Conservation (phyloP, 2,329 filamentous ascomycete genomes). For the Neofusicoccum sp. region DNA sequence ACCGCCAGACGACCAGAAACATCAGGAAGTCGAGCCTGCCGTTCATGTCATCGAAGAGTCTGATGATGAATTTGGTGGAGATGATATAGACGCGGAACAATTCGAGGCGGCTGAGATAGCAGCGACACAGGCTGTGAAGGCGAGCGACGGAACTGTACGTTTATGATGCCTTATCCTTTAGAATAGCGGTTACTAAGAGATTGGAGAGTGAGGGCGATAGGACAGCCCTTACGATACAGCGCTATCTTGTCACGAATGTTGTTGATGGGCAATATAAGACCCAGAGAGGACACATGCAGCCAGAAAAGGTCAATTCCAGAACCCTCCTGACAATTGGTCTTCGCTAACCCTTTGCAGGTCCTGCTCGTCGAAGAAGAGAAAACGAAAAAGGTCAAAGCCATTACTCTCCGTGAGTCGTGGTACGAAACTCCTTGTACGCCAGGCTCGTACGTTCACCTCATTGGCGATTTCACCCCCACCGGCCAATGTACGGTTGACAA, state of each 20-base stretch:
- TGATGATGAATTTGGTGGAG: slow-evolving; percentile 74
- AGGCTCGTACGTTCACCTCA: slow-evolving; percentile 82
- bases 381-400: slow-evolving; percentile 64
- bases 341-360: slow-evolving; percentile 58
- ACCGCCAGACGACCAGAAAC: slow-evolving; percentile 7
- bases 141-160: slow-evolving; percentile 33
- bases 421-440: slow-evolving; percentile 74
- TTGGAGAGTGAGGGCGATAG: slow-evolving; percentile 65
- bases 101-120: slow-evolving; percentile 68
- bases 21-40: not conserved
- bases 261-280: slow-evolving; percentile 69
- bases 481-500: slow-evolving; percentile 85
- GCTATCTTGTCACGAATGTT: slow-evolving; percentile 79
- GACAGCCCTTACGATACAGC: slow-evolving; percentile 72
- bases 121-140: slow-evolving; percentile 67
- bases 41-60: slow-evolving; percentile 46
- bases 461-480: slow-evolving; percentile 70
- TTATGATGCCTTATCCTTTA: not conserved
- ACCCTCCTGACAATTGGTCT: slow-evolving; percentile 2
- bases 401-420: slow-evolving; percentile 86
- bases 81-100: slow-evolving; percentile 71
- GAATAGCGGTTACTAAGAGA: slow-evolving; percentile 60
- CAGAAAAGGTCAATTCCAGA: slow-evolving; percentile 69
- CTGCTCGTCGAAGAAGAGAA: slow-evolving; percentile 81
- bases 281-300: slow-evolving; percentile 59